Percentiles rank a stretch among this genome's conserved stretches.
Evolutionary conservation across 2,329 filamentous ascomycete genomes (phyloP).

Genomic region (Neonectria magnoliae): DNA sequence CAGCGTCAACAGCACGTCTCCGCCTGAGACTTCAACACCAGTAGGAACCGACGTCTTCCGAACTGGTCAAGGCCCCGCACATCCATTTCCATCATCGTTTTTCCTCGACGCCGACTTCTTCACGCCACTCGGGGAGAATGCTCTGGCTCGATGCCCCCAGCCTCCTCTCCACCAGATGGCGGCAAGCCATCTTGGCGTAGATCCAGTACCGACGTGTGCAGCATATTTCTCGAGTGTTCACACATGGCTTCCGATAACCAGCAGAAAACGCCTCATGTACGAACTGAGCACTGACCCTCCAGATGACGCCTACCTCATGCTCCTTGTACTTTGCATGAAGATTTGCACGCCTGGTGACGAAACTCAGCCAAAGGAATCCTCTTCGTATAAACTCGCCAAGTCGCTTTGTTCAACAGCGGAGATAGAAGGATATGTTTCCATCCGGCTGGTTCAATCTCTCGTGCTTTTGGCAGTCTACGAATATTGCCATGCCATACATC

Average conservation of each 20-base stretch:
- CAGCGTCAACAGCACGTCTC: not conserved
- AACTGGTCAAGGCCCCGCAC: not conserved
- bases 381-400: constrained; percentile 21
- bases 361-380: not conserved
- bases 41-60: not conserved
- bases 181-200: not conserved
- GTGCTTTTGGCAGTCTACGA: constrained; percentile 28
- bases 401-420: constrained; percentile 24
- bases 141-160: not conserved
- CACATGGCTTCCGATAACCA: constrained; percentile 30
- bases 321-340: constrained; percentile 34
- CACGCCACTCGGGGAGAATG: constrained; percentile 7
- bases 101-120: constrained; percentile 29
- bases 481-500: constrained; percentile 28
- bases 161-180: constrained; percentile 3
- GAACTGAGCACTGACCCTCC: not conserved
- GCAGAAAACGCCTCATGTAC: constrained; percentile 28
- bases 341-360: constrained; percentile 13
- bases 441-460: constrained; percentile 28
- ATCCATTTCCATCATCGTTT: constrained; percentile 22
- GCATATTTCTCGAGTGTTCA: constrained; percentile 27
- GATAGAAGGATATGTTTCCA: constrained; percentile 24
- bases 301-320: constrained; percentile 5
- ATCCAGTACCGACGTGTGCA: not conserved
- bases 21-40: not conserved